Conservation (phyloP, 768 basidiomycete genomes). For the Agaricus sinodeliciosus region DNA sequence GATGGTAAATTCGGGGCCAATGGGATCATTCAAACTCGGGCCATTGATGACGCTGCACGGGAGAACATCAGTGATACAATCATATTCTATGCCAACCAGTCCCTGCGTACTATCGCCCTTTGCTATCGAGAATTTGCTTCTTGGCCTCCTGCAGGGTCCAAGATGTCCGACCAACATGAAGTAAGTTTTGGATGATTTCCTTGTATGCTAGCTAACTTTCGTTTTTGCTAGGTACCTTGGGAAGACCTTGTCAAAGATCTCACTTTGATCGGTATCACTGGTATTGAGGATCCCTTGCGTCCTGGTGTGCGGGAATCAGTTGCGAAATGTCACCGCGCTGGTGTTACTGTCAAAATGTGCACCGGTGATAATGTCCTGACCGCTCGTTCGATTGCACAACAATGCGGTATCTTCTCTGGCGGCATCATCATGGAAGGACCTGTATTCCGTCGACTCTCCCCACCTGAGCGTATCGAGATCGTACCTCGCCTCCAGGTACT, state of each 20-base stretch:
- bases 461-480: slow-evolving; percentile 68
- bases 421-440: slow-evolving; percentile 99
- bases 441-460: slow-evolving; percentile 73
- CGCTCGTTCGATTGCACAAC: slow-evolving; percentile 91
- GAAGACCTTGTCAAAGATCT: slow-evolving; percentile 64
- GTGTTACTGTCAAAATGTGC: slow-evolving; percentile 96
- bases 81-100: slow-evolving; percentile 97
- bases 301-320: slow-evolving; percentile 88
- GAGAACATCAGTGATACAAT: slow-evolving; percentile 90
- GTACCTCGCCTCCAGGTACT: slow-evolving; percentile 93
- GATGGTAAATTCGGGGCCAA: slow-evolving; percentile 19
- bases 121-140: slow-evolving; percentile 83
- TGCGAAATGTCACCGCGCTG: slow-evolving; percentile 77
- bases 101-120: slow-evolving; percentile 87
- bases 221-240: slow-evolving; percentile 50
- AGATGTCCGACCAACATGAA: slow-evolving; percentile 41
- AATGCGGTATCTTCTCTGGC: slow-evolving; percentile 95
- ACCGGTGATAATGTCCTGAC: slow-evolving; percentile 97
- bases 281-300: slow-evolving; percentile 95
- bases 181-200: slow-evolving; percentile 24
- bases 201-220: slow-evolving; percentile 9
- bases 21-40: slow-evolving; percentile 42
- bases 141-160: slow-evolving; percentile 70
- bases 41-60: slow-evolving; percentile 59
- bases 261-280: slow-evolving; percentile 84